Percentiles rank a stretch among this genome's conserved stretches.
Conservation (phyloP, 192 early-diverging fungal genomes). For the Umbelopsis sp. region DNA sequence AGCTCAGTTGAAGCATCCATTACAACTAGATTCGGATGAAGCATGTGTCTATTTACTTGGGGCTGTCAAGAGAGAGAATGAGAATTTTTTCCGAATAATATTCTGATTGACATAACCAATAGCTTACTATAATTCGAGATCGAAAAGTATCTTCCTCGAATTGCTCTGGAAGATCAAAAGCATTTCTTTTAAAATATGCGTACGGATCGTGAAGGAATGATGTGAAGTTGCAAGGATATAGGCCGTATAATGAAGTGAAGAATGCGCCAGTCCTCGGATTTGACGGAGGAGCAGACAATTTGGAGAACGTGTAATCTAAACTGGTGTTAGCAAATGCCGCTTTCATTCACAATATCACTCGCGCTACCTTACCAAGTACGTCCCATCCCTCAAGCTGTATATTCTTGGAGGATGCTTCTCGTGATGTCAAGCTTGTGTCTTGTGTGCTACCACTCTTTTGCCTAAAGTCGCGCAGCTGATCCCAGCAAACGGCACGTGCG, state of each 20-base stretch:
- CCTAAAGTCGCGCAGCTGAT: constrained; percentile 42
- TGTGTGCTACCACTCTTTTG: constrained; percentile 5
- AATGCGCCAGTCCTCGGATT: constrained; percentile 52
- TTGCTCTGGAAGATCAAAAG: constrained; percentile 34
- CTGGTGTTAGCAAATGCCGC: not conserved
- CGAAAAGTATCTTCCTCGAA: constrained; percentile 45
- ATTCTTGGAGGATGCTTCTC: constrained; percentile 22
- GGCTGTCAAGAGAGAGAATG: constrained; percentile 24
- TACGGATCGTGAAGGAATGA: constrained; percentile 50
- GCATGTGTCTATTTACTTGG: constrained; percentile 52
- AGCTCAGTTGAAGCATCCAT: constrained; percentile 46
- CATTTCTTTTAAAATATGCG: constrained; percentile 33
- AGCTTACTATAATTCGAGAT: constrained; percentile 35
- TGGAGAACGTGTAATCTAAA: constrained; percentile 41
- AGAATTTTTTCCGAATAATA: not conserved
- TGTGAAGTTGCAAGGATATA: constrained; percentile 57
- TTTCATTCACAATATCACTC: not conserved
- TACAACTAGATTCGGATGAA: constrained; percentile 53
- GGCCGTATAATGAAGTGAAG: constrained; percentile 59
- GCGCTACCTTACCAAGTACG: constrained; percentile 41
- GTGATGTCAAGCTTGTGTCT: not conserved
- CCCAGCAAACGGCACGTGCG: constrained; percentile 55
- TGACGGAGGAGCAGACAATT: constrained; percentile 46
- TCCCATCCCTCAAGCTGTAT: constrained; percentile 35
- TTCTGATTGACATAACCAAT: not conserved